Evolutionary conservation across 129 eudicot genomes (phyloP).

Genomic region (Flaveria sonorensis): DNA sequence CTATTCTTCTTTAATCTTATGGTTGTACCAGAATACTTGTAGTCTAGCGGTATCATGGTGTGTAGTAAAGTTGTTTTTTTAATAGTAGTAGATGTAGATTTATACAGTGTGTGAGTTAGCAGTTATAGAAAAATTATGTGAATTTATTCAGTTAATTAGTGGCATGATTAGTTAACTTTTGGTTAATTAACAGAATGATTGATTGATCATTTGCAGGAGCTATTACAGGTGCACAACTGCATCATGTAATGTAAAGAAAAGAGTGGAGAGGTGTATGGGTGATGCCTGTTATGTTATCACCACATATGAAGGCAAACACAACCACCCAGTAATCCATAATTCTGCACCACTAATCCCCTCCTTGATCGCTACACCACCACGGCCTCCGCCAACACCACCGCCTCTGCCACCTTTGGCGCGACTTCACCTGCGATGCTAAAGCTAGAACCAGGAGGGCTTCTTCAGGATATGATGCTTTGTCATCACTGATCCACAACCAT

Average conservation of each 20-base stretch:
- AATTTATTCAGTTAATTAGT: too few species aligned
- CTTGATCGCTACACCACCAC: constrained; percentile 5
- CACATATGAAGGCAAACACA: constrained; percentile 85
- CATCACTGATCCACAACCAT: constrained; percentile 20
- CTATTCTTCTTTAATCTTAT: too few species aligned
- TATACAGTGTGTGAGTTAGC: too few species aligned
- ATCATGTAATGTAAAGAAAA: constrained; percentile 77
- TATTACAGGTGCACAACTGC: constrained; percentile 77
- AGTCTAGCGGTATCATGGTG: too few species aligned
- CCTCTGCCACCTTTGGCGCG: not conserved
- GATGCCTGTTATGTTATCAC: constrained; percentile 69
- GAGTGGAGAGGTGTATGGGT: constrained; percentile 65
- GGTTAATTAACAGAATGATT: not conserved
- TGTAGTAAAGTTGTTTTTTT: too few species aligned
- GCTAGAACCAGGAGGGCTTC: constrained; percentile 31
- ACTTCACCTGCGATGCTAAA: constrained; percentile 12
- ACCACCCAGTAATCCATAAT: constrained; percentile 47
- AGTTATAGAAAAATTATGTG: not conserved
- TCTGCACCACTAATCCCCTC: not conserved
- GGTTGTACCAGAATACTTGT: too few species aligned
- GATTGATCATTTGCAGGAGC: constrained; percentile 45
- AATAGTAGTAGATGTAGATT: too few species aligned
- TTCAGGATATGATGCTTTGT: constrained; percentile 29
- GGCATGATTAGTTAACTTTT: not conserved
- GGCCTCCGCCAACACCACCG: not conserved